Conservation (phyloP, 371 early-diverging fungal species). For the Saksenaea vasiformis region DNA sequence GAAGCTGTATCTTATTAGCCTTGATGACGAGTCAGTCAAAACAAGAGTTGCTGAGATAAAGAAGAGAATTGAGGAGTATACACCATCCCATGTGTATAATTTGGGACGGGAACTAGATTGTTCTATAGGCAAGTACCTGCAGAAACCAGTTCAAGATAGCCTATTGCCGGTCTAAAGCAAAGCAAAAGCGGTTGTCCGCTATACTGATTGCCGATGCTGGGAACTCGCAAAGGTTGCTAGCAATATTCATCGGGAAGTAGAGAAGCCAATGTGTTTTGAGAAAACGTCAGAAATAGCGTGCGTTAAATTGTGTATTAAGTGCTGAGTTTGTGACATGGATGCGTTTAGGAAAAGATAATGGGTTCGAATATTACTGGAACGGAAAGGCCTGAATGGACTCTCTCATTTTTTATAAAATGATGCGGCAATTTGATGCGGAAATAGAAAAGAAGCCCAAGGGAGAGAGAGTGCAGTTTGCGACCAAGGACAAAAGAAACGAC, state of each 20-base stretch:
- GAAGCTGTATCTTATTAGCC: slow-evolving; percentile 4
- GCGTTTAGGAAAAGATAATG: background rate
- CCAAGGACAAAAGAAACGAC: no score
- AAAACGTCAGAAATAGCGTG: background rate
- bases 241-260: slow-evolving; percentile 6
- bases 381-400: slow-evolving; percentile 11
- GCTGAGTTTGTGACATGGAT: no score
- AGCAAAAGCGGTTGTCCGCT: slow-evolving; percentile 6
- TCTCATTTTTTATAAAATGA: background rate
- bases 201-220: slow-evolving; percentile 6
- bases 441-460: slow-evolving; percentile 1
- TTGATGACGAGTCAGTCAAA: background rate
- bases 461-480: background rate
- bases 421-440: background rate
- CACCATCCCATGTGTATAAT: background rate
- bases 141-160: slow-evolving; percentile 9
- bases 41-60: background rate
- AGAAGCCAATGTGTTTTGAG: slow-evolving; percentile 3
- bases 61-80: slow-evolving; percentile 1
- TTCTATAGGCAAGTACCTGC: slow-evolving; percentile 17
- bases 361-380: slow-evolving; percentile 1
- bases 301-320: background rate
- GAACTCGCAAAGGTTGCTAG: slow-evolving; percentile 1
- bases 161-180: slow-evolving; percentile 6
- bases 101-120: slow-evolving; percentile 18